phyloP scores from a whole-genome alignment of 2,329 filamentous ascomycete species.

The Leptographium wingfieldii region DNA sequence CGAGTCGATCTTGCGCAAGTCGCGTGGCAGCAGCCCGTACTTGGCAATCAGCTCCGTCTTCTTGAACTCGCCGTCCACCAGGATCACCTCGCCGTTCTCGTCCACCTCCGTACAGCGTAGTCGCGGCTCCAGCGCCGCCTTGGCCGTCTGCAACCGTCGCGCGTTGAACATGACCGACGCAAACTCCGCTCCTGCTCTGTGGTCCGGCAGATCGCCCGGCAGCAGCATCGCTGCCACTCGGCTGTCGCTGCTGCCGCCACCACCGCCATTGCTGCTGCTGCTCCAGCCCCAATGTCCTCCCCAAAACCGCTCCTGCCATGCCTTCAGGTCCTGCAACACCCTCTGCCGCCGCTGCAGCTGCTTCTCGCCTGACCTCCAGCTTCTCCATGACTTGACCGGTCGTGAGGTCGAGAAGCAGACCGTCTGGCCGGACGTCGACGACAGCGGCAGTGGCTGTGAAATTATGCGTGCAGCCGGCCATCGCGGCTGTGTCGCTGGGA shows the following conservation, averaged over 20 bases:
- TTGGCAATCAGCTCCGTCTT: constrained; percentile 96
- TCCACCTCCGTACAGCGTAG: constrained; percentile 93
- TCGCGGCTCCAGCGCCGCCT: constrained; percentile 71
- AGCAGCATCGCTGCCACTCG: constrained; percentile 21
- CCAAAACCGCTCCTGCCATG: background rate
- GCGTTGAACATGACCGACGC: constrained; percentile 23
- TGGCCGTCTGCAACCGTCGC: constrained; percentile 57
- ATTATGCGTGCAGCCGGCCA: background rate
- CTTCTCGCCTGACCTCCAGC: background rate
- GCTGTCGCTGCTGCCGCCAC: background rate
- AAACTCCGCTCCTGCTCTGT: constrained; percentile 18
- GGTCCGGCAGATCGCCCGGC: constrained; percentile 45
- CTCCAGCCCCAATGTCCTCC: background rate
- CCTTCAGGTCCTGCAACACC: background rate
- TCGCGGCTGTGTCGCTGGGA: background rate
- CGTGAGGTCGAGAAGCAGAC: constrained; percentile 7
- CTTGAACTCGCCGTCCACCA: constrained; percentile 92
- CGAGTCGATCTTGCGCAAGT: constrained; percentile 95
- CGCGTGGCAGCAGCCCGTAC: constrained; percentile 87
- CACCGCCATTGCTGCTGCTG: background rate
- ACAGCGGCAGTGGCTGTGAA: too few relatives aligned
- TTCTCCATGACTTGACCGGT: background rate
- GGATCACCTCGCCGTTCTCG: constrained; percentile 77
- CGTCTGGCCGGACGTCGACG: background rate
- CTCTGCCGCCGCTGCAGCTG: background rate